Conservation (phyloP, 495 filamentous ascomycete species). For the Neohortaea acidophila region DNA sequence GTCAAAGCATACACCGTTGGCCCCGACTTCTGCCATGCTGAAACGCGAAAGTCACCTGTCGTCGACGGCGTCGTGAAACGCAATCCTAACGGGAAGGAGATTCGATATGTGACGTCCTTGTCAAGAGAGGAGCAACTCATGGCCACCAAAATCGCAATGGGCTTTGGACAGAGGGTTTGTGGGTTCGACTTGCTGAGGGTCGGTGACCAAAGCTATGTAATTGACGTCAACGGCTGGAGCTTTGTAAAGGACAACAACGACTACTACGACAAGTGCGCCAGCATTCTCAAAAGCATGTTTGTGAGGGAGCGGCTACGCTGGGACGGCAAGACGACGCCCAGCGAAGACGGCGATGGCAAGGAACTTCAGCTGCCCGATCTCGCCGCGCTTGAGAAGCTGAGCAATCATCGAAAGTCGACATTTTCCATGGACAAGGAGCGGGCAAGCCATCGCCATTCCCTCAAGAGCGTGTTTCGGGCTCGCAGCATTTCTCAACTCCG, state of each 20-base stretch:
- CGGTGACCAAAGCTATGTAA: constrained; percentile 81
- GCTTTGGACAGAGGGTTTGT: constrained; percentile 90
- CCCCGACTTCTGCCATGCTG: constrained; percentile 83
- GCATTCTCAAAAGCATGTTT: constrained; percentile 75
- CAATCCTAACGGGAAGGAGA: constrained; percentile 93
- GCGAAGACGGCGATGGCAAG: constrained; percentile 22
- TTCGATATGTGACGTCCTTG: constrained; percentile 82
- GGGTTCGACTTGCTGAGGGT: constrained; percentile 90
- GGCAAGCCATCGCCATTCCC: constrained; percentile 23
- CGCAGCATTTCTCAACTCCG: constrained; percentile 49
- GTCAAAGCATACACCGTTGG: constrained; percentile 98
- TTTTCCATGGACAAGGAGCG: constrained; percentile 5
- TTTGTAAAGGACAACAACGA: constrained; percentile 99
- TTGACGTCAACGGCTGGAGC: constrained; percentile 99
- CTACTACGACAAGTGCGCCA: constrained; percentile 85
- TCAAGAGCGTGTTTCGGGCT: constrained; percentile 41
- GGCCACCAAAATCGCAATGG: constrained; percentile 74
- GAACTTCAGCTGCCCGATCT: constrained; percentile 1
- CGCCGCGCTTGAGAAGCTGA: background rate
- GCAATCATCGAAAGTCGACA: constrained; percentile 28
- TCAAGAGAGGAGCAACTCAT: constrained; percentile 68
- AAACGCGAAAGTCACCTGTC: constrained; percentile 91
- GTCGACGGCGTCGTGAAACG: constrained; percentile 91
- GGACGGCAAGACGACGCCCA: constrained; percentile 30
- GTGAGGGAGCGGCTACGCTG: constrained; percentile 51